A percentile compares a stretch with the other conserved stretches of the same genome.
phyloP scores from a whole-genome alignment of 306 rosid species.

The Comarum palustre region DNA sequence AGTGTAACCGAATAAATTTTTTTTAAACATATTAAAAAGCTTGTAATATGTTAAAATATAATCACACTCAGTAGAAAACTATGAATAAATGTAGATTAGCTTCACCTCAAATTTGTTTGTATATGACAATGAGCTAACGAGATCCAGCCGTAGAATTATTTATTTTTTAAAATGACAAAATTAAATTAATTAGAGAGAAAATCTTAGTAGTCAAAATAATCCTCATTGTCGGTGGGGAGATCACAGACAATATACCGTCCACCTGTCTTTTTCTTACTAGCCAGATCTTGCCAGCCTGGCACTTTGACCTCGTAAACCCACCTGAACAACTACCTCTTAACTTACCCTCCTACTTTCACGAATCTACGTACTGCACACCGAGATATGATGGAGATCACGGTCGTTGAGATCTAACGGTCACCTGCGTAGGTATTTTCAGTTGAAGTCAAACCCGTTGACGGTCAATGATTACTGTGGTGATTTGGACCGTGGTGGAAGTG shows the following conservation, averaged over 20 bases:
- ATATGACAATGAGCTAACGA: too few species aligned
- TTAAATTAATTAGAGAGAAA: neutral
- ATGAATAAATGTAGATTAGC: too few species aligned
- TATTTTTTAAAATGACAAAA: too few species aligned
- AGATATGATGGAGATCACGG: neutral
- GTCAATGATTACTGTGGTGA: neutral
- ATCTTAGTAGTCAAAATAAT: neutral
- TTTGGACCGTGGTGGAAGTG: conserved; percentile 11
- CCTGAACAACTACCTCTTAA: neutral
- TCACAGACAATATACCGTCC: conserved; percentile 14
- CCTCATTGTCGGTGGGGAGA: neutral
- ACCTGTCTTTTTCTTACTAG: conserved; percentile 24
- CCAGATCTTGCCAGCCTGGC: conserved; percentile 22
- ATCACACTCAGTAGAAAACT: too few species aligned
- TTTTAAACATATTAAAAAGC: too few species aligned
- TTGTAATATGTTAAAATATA: too few species aligned
- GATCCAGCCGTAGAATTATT: too few species aligned
- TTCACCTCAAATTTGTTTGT: too few species aligned
- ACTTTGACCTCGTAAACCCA: neutral
- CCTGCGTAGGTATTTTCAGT: neutral
- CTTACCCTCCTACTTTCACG: conserved; percentile 3
- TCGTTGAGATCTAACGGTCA: neutral
- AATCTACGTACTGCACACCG: conserved; percentile 25
- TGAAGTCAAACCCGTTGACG: neutral
- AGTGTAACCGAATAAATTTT: too few species aligned